phyloP scores from a whole-genome alignment of 306 rosid genomes.

The Fagus crenata region DNA sequence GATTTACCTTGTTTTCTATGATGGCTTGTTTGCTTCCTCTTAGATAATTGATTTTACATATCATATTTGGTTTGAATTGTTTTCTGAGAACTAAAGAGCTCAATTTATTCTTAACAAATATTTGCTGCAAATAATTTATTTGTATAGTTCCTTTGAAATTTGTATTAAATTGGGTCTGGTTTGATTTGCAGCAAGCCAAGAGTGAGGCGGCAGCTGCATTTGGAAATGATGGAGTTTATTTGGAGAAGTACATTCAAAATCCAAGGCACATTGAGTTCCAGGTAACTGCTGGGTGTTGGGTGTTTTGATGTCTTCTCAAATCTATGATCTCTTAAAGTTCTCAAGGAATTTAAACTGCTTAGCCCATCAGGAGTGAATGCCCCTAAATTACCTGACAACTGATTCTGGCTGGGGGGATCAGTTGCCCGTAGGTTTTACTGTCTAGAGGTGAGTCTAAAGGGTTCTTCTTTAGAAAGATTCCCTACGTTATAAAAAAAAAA shows the following conservation, averaged over 20 bases:
- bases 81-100: not conserved
- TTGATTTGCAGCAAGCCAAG: constrained; percentile 88
- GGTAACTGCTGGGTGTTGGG: constrained; percentile 47
- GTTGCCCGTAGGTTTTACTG: too few relatives aligned
- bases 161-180: constrained; percentile 20
- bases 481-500: too few relatives aligned
- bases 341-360: not conserved
- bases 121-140: not conserved
- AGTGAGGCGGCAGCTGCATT: constrained; percentile 99
- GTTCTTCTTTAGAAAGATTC: too few relatives aligned
- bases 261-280: constrained; percentile 99
- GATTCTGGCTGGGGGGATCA: too few relatives aligned
- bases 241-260: constrained; percentile 91
- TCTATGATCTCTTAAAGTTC: not conserved
- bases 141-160: constrained; percentile 26
- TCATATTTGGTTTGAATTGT: not conserved
- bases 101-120: not conserved
- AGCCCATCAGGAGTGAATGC: too few relatives aligned
- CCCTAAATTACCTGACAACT: too few relatives aligned
- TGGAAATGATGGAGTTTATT: constrained; percentile 97
- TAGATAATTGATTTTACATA: not conserved
- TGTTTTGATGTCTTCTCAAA: not conserved
- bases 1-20: not conserved
- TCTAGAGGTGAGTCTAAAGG: too few relatives aligned
- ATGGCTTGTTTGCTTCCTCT: not conserved